Evolutionary conservation across 345 rosid species (phyloP).

Genomic region (Iberis pinnata): DNA sequence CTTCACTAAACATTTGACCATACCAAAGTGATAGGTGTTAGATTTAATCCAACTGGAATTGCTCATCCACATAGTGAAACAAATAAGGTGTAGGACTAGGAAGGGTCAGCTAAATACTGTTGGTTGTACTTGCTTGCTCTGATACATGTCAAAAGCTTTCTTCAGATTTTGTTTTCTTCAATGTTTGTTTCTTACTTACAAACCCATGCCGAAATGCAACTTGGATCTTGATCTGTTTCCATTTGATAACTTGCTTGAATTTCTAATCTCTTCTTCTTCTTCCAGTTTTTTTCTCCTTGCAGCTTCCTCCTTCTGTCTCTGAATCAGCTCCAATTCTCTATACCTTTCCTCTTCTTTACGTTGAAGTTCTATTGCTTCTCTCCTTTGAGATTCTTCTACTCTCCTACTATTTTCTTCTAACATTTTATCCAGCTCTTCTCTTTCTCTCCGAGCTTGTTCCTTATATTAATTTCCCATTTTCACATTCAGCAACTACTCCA

Average conservation of each 20-base stretch:
- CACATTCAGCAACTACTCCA: not conserved
- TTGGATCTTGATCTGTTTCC: constrained; percentile 49
- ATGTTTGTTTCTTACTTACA: constrained; percentile 8
- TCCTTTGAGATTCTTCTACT: constrained; percentile 75
- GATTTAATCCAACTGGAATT: not conserved
- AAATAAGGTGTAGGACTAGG: not conserved
- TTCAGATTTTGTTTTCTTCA: not conserved
- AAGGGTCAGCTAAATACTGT: constrained; percentile 6
- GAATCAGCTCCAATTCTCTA: constrained; percentile 64
- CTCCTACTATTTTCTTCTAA: constrained; percentile 75
- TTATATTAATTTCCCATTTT: constrained; percentile 15
- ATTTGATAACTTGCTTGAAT: constrained; percentile 32
- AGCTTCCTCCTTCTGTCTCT: constrained; percentile 75
- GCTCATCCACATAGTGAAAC: not conserved
- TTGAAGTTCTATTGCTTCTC: constrained; percentile 76
- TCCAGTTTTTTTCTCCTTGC: constrained; percentile 62
- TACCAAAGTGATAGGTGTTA: not conserved
- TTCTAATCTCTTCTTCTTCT: constrained; percentile 50
- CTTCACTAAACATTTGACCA: not conserved
- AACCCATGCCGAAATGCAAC: constrained; percentile 38
- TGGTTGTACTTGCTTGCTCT: not conserved
- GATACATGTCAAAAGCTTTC: constrained; percentile 1
- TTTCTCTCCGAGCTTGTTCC: constrained; percentile 78
- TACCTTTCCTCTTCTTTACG: constrained; percentile 76
- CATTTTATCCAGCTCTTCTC: constrained; percentile 86